Base-by-base conservation (phyloP, 2,329 filamentous ascomycete genomes). In the Alternaria sp. region DNA sequence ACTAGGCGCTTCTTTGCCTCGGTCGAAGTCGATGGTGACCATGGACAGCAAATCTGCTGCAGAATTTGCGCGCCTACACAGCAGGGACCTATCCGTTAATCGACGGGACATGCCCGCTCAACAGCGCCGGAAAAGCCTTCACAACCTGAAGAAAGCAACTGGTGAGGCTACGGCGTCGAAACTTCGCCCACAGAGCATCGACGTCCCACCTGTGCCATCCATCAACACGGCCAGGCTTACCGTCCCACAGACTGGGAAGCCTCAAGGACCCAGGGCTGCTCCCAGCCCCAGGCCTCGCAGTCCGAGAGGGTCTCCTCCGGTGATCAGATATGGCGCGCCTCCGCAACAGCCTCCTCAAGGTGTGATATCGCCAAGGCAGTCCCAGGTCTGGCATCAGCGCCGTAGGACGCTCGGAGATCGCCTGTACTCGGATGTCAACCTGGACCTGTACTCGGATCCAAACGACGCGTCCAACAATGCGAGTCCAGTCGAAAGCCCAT, bases 31-130 rank as follows among this genome's bases (percentile, higher is more conserved):
- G 2, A 74, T 72, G 67, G 71, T 73, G 12, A 74, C 66, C 44
- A 80, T 81, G 79, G 76, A 79, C 36, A 72, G 72, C 5, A 59
- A 73, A 53, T 76, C 74, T 19, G 79, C 79, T 9, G 72, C 74
- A 10, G 74, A 77, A 36, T 72, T 78, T 58, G 79, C 79, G 45
- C 74, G 77, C 46, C 67, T 74, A 52, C 73, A 74, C 15, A 81
- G 78, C 61, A 78, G 73, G 46, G 77, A 80, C 55, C 74, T 74
- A 26, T 69, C 70, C 12, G 32, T 63, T 32, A 55, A 56, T 5
- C 68, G 70, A 19, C 68, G 63, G 30, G 64, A 67, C 44, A 67
- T 70, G 62, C 50, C 65, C 19, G 49, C 65, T 21, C 66, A 64
- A 52, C 70, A 69, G 40, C 68, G 73, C 21, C 73, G 73, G 3